Evolutionary conservation across 73 alveolate genomes (phyloP).

Genomic region (Uronychia binucleata): DNA sequence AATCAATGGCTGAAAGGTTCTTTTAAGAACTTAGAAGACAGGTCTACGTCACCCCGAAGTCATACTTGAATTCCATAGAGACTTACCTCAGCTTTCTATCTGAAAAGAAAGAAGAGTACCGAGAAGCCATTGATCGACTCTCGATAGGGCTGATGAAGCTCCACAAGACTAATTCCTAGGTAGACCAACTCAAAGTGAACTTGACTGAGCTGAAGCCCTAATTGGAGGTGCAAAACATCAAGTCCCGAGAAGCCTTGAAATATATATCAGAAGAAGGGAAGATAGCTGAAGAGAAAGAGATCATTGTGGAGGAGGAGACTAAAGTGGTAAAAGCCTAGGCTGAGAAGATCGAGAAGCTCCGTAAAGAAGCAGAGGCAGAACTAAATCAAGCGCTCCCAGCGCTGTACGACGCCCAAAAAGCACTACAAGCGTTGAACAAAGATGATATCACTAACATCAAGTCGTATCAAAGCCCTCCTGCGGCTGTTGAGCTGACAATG

Average conservation of each 20-base stretch:
- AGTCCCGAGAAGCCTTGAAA: conserved; percentile 84
- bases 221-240: conserved; percentile 62
- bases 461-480: conserved; percentile 81
- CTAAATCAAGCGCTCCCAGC: conserved; percentile 96
- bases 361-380: conserved; percentile 82
- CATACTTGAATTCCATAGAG: conserved; percentile 68
- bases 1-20: conserved; percentile 73
- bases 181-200: conserved; percentile 61
- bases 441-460: conserved; percentile 84
- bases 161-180: conserved; percentile 63
- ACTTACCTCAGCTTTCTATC: conserved; percentile 56
- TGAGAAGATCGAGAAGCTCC: conserved; percentile 47
- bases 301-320: conserved; percentile 71
- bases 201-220: conserved; percentile 67
- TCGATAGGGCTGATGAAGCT: conserved; percentile 69
- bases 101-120: conserved; percentile 85
- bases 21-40: conserved; percentile 88
- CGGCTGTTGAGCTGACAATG: conserved; percentile 74
- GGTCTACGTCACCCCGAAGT: conserved; percentile 39
- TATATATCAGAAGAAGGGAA: conserved; percentile 73
- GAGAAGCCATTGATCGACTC: conserved; percentile 67
- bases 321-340: conserved; percentile 70
- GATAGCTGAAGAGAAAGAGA: conserved; percentile 85
- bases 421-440: conserved; percentile 90
- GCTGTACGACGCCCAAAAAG: conserved; percentile 93